These are phyloP conservation scores for Colletotrichum siamense DNA, from an alignment of 2,329 filamentous ascomycete genomes.

Conservation along the genomic window DNA sequence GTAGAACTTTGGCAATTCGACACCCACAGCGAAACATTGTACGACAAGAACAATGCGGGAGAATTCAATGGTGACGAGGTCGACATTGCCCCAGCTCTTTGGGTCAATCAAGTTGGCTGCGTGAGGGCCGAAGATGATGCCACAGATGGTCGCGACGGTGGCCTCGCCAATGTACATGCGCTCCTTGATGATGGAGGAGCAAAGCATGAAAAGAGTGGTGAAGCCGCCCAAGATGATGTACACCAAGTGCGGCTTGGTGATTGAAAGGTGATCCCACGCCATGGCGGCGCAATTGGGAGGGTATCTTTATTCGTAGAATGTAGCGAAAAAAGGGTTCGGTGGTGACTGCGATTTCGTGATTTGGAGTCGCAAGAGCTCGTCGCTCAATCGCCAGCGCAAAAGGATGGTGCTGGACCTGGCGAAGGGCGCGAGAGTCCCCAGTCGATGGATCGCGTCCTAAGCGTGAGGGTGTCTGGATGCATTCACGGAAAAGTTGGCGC, in stretches of 20 bases:
- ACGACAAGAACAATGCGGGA: conserved; percentile 89
- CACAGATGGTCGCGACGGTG: conserved; percentile 87
- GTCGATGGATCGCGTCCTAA: conserved; percentile 28
- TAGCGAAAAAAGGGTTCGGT: neutral
- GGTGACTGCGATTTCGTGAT: neutral
- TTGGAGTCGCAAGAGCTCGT: neutral
- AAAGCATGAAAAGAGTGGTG: conserved; percentile 97
- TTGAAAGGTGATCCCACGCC: conserved; percentile 81
- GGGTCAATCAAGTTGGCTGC: conserved; percentile 83
- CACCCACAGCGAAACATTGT: conserved; percentile 90
- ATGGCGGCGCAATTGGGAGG: conserved; percentile 46
- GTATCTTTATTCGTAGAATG: neutral
- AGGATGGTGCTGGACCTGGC: conserved; percentile 23
- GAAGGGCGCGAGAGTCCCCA: conserved; percentile 27
- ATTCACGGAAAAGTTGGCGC: conserved; percentile 29
- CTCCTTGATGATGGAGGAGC: conserved; percentile 97
- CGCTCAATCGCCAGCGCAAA: conserved; percentile 13
- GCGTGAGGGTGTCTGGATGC: conserved; percentile 31
- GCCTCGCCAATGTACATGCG: conserved; percentile 98
- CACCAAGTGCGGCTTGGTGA: conserved; percentile 96
- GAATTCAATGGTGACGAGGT: conserved; percentile 88
- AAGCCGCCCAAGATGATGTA: conserved; percentile 99
- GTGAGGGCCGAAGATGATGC: conserved; percentile 88
- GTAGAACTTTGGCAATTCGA: conserved; percentile 90
- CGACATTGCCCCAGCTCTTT: conserved; percentile 77